Conservation (phyloP, 1,284 basidiomycete genomes). For the Leccinum pallidistipes region DNA sequence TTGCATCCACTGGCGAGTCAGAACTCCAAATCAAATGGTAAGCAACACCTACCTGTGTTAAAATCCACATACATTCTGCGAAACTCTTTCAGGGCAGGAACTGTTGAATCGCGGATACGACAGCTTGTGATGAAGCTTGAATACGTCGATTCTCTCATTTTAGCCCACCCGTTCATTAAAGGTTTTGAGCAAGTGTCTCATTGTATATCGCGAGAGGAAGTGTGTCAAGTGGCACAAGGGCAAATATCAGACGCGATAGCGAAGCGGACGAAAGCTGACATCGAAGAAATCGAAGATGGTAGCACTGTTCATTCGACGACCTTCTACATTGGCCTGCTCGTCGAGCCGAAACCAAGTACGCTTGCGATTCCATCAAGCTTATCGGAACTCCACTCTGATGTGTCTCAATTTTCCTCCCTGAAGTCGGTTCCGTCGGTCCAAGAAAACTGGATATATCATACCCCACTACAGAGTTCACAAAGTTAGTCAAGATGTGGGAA, state of each 20-base stretch:
- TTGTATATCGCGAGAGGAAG: conserved; percentile 86
- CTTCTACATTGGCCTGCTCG: conserved; percentile 94
- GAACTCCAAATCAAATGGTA: conserved; percentile 96
- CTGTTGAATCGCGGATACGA: conserved; percentile 96
- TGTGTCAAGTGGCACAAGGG: conserved; percentile 87
- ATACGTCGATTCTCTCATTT: conserved; percentile 86
- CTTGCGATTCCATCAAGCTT: conserved; percentile 21
- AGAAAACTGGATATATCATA: conserved; percentile 95
- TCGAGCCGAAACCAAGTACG: conserved; percentile 90
- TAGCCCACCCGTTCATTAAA: conserved; percentile 95
- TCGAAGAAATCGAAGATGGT: conserved; percentile 74
- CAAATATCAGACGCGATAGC: conserved; percentile 74
- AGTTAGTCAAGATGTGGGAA: conserved; percentile 95
- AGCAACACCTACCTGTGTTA: conserved; percentile 20
- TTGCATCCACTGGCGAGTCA: conserved; percentile 82
- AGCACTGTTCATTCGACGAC: conserved; percentile 89
- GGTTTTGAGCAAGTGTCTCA: conserved; percentile 89
- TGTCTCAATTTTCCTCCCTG: conserved; percentile 15
- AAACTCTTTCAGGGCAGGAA: conserved; percentile 70
- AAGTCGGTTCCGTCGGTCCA: conserved; percentile 69
- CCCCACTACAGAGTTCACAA: conserved; percentile 95
- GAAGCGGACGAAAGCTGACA: conserved; percentile 79
- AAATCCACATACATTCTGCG: conserved; percentile 13
- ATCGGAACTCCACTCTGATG: conserved; percentile 19
- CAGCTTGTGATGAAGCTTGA: conserved; percentile 98